A percentile compares a stretch with the other conserved stretches of the same genome.
Evolutionary conservation across 352 stramenopile genomes (phyloP).

Genomic region (Pythium dissotocum): DNA sequence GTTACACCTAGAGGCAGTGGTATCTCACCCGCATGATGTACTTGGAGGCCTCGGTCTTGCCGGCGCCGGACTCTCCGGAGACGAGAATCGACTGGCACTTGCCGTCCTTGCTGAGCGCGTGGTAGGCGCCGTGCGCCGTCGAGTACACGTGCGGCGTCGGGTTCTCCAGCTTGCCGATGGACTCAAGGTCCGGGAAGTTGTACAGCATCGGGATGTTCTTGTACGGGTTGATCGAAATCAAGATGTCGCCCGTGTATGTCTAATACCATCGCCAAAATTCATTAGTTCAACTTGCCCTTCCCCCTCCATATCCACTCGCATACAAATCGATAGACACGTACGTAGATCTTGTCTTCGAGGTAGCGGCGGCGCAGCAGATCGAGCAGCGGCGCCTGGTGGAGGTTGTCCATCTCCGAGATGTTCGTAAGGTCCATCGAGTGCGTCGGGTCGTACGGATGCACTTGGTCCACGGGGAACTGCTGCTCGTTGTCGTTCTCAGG

Average conservation of each 20-base stretch:
- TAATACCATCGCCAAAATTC: constrained; percentile 19
- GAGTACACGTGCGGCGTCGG: constrained; percentile 86
- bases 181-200: constrained; percentile 89
- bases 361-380: constrained; percentile 88
- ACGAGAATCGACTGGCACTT: constrained; percentile 90
- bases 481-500: constrained; percentile 81
- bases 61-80: constrained; percentile 83
- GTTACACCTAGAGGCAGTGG: not conserved
- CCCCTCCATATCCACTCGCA: not conserved
- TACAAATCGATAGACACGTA: constrained; percentile 17
- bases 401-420: constrained; percentile 93
- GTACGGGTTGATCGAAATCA: constrained; percentile 97
- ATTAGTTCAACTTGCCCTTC: constrained; percentile 1
- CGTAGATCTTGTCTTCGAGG: constrained; percentile 92
- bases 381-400: constrained; percentile 91
- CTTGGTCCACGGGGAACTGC: constrained; percentile 74
- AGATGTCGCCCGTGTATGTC: constrained; percentile 94
- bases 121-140: constrained; percentile 80
- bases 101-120: constrained; percentile 69
- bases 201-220: constrained; percentile 93
- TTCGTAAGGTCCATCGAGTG: constrained; percentile 89
- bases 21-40: constrained; percentile 86
- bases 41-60: constrained; percentile 90
- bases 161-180: constrained; percentile 85
- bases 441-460: constrained; percentile 90